These are phyloP conservation scores for Saccharomycopsis sp. DNA, from an alignment of 805 yeast species.

Conservation along the genomic window DNA sequence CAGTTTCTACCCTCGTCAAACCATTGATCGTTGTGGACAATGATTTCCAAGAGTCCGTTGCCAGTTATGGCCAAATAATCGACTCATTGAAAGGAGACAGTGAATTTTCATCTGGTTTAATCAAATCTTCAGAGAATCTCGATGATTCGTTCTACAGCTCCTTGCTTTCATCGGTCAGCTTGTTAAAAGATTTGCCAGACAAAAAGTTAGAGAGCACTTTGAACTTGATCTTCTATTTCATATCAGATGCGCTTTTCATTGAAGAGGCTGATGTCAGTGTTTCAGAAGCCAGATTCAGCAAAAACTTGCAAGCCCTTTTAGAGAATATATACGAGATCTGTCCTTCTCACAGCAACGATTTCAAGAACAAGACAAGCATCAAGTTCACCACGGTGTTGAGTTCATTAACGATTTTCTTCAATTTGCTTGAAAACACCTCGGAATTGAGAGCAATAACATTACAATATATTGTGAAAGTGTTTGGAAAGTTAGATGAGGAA, in stretches of 20 bases:
- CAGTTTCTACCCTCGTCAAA: constrained; percentile 11
- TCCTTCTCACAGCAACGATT: constrained; percentile 11
- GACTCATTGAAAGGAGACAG: constrained; percentile 7
- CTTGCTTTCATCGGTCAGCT: constrained; percentile 9
- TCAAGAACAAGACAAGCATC: constrained; percentile 15
- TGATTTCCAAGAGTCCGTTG: constrained; percentile 16
- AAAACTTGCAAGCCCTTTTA: constrained; percentile 11
- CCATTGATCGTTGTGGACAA: constrained; percentile 18
- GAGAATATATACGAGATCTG: constrained; percentile 9
- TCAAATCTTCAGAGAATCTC: not conserved
- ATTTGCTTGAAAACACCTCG: constrained; percentile 12
- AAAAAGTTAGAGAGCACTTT: constrained; percentile 17
- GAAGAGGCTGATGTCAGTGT: not conserved
- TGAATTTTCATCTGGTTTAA: constrained; percentile 15
- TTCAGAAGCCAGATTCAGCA: constrained; percentile 5
- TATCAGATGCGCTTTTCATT: constrained; percentile 11
- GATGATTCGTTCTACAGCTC: constrained; percentile 11
- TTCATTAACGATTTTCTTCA: constrained; percentile 18
- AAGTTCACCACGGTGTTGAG: constrained; percentile 19
- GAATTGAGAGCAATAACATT: constrained; percentile 15
- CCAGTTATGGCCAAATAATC: constrained; percentile 13
- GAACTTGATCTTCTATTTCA: constrained; percentile 19
- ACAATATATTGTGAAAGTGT: constrained; percentile 13
- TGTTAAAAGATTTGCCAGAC: constrained; percentile 12
- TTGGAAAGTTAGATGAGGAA: constrained; percentile 14